Evolutionary conservation across 176 grass and related monocot species (phyloP).

Genomic region (Oryza meridionalis): DNA sequence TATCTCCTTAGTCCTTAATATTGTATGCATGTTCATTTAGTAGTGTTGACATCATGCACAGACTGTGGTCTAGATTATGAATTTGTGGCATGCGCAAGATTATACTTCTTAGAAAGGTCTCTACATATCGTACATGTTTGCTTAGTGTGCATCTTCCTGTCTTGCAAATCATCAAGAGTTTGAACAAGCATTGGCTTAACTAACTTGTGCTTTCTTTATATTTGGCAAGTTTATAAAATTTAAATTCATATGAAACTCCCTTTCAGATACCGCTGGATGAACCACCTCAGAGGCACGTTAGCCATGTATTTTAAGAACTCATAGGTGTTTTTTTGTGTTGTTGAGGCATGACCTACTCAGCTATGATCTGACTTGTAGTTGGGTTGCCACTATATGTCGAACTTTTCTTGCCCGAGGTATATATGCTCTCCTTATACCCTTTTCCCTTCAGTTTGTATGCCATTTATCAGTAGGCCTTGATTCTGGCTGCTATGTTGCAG

Average conservation of each 20-base stretch:
- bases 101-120: neutral
- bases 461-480: neutral
- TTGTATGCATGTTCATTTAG: neutral
- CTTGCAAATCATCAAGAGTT: neutral
- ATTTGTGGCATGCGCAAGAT: neutral
- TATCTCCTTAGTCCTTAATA: neutral
- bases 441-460: neutral
- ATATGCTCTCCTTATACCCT: neutral
- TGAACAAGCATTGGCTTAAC: neutral
- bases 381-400: neutral
- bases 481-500: constrained; percentile 17
- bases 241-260: neutral
- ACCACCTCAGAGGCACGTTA: constrained; percentile 52
- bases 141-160: neutral
- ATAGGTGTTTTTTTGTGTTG: neutral
- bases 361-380: neutral
- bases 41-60: neutral
- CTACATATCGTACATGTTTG: neutral
- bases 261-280: constrained; percentile 55
- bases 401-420: constrained; percentile 11
- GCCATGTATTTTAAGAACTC: constrained; percentile 42
- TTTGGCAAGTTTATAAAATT: constrained; percentile 3
- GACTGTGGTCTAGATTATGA: neutral
- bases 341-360: neutral
- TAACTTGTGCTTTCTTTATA: neutral